Percentiles rank a stretch among this genome's conserved stretches.
These are phyloP conservation scores for Kwoniella bestiolae DNA, from an alignment of 768 basidiomycete genomes.

Conservation along the genomic window DNA sequence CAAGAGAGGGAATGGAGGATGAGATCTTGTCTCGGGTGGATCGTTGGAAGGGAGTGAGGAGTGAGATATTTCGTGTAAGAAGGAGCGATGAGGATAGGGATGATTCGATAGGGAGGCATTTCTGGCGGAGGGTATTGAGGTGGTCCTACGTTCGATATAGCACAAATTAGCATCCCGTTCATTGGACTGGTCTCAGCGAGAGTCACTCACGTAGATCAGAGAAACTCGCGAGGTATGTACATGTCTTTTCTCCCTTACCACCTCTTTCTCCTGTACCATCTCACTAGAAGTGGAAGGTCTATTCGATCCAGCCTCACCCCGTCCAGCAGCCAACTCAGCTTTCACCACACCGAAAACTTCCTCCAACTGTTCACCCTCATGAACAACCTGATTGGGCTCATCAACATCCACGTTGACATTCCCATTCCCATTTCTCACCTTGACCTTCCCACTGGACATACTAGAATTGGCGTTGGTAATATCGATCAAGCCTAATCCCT, in stretches of 20 bases:
- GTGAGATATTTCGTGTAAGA: constrained; percentile 76
- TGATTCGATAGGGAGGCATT: constrained; percentile 63
- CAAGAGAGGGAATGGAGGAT: constrained; percentile 65
- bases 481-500: not conserved
- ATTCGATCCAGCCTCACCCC: constrained; percentile 35
- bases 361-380: constrained; percentile 58
- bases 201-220: constrained; percentile 43
- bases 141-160: constrained; percentile 63
- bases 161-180: not conserved
- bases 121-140: constrained; percentile 68
- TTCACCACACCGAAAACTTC: constrained; percentile 86
- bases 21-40: constrained; percentile 78
- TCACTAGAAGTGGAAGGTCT: not conserved
- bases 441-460: not conserved
- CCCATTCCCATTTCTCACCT: not conserved
- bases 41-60: constrained; percentile 84
- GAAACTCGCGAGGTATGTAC: constrained; percentile 36
- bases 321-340: constrained; percentile 71
- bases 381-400: constrained; percentile 26
- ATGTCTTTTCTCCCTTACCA: not conserved
- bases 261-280: too few species aligned
- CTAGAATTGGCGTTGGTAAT: constrained; percentile 3
- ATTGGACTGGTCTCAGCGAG: not conserved
- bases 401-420: constrained; percentile 38
- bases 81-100: constrained; percentile 73